Evolutionary conservation across 2,329 filamentous ascomycete genomes (phyloP), one percentile per base, ranked within the genome.

Genomic region (Verticillium nonalfalfae): DNA sequence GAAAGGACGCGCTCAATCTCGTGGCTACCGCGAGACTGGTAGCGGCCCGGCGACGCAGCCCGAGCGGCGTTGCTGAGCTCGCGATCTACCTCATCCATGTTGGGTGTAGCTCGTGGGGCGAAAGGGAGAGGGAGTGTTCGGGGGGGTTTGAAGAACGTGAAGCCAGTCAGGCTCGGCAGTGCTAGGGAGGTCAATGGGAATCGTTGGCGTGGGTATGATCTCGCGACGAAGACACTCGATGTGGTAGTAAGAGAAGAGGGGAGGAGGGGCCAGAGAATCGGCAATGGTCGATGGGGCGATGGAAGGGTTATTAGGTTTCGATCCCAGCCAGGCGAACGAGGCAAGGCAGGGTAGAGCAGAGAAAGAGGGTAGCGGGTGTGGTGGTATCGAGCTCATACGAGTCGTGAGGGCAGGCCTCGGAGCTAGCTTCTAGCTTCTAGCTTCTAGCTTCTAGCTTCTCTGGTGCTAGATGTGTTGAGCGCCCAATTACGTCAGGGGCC

Each of bases 1-100:
- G 85, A 82, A 21, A 78, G 68, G n/a, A 85, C 82, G 39, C 86
- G 83, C 68, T 87, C 85, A 64, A 90, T 84, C 76, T 83, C 81
- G 67, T 80, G 70, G 69, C 78, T 84, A 38, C 75, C 69, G 61
- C 79, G 78, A 57, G 65, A 72, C 15, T 71, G 71, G 63, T 77
- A 73, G 61, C 64, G 71, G 33, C 69, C 69, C 15, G 77, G 78
- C 52, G 76, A 79, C 57, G 85, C 85, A 66, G 82, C 81, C 62
- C 72, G 75, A 74, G 89, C 86, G 52, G 82, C 82, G 38, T 73
- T 76, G 64, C 76, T 72, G 68, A 88, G 72, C 64, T 82, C 79
- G 62, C 76, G 77, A 70, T 88, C 85, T 67, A 84, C 75, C 63
- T 78, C 75, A 71, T 86, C 78, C 75, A 82, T 78, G 13, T 69